Conservation (phyloP, 192 early-diverging fungal genomes). For the Neocallimastix lanati region DNA sequence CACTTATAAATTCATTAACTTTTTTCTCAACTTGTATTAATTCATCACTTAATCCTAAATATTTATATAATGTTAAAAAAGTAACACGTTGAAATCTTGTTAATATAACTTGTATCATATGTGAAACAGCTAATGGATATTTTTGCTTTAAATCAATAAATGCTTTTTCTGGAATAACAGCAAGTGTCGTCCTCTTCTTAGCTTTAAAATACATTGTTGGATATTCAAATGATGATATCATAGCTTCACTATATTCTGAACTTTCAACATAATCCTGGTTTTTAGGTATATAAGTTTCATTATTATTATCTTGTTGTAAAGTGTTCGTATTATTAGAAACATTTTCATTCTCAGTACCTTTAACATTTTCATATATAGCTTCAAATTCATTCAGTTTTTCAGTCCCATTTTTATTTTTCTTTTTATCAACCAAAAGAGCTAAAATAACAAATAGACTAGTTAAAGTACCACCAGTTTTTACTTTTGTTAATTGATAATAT, state of each 20-base stretch:
- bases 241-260: slow-evolving; percentile 51
- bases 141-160: slow-evolving; percentile 76
- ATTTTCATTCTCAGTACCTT: background rate
- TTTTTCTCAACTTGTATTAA: slow-evolving; percentile 67
- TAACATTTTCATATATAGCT: background rate
- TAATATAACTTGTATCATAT: slow-evolving; percentile 88
- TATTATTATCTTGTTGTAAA: background rate
- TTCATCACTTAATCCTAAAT: slow-evolving; percentile 70
- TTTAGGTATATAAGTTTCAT: slow-evolving; percentile 4
- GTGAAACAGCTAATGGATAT: slow-evolving; percentile 80
- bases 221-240: background rate
- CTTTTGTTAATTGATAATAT: slow-evolving; percentile 65
- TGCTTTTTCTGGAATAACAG: slow-evolving; percentile 81
- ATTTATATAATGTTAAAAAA: slow-evolving; percentile 71
- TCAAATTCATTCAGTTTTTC: slow-evolving; percentile 27
- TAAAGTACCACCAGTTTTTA: slow-evolving; percentile 74
- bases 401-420: slow-evolving; percentile 30
- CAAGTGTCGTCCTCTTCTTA: slow-evolving; percentile 70
- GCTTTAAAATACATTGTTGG: slow-evolving; percentile 30
- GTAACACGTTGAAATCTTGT: slow-evolving; percentile 92
- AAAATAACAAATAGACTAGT: slow-evolving; percentile 87
- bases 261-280: slow-evolving; percentile 12
- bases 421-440: background rate
- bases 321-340: background rate
- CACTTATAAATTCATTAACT: slow-evolving; percentile 54